phyloP scores from a whole-genome alignment of 139 green algal species.

The Zygnema circumcarinatum region DNA sequence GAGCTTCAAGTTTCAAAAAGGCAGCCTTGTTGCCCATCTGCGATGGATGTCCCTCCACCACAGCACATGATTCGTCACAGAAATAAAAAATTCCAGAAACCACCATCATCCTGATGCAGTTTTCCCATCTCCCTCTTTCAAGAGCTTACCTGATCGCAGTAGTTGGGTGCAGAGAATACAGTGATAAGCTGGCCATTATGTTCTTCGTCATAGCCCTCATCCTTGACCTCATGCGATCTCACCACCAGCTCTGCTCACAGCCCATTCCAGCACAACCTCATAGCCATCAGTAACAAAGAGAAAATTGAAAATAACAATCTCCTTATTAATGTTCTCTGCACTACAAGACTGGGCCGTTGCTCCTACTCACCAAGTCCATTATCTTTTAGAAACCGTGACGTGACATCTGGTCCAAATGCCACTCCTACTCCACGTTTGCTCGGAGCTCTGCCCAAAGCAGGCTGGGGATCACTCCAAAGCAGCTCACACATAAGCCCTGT shows the following conservation, averaged over 20 bases:
- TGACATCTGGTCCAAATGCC: conserved; percentile 79
- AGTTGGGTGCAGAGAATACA: conserved; percentile 97
- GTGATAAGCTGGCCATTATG: conserved; percentile 90
- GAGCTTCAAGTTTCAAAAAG: conserved; percentile 90
- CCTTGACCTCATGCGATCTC: conserved; percentile 80
- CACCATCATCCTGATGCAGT: not conserved
- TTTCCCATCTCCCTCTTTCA: conserved; percentile 13
- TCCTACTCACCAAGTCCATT: conserved; percentile 83
- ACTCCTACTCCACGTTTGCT: conserved; percentile 93
- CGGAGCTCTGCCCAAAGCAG: conserved; percentile 70
- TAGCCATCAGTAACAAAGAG: not conserved
- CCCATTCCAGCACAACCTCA: not conserved
- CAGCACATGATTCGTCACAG: conserved; percentile 28
- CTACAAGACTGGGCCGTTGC: no score
- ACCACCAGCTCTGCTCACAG: conserved; percentile 56
- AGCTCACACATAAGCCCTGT: conserved; percentile 92
- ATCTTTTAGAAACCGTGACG: conserved; percentile 81
- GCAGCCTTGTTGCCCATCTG: conserved; percentile 90
- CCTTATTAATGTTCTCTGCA: not conserved
- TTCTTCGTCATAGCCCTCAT: conserved; percentile 92
- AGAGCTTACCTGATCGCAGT: conserved; percentile 73
- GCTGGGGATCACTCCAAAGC: conserved; percentile 92
- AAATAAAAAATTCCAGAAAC: conserved; percentile 39
- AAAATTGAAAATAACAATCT: not conserved
- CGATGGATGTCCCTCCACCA: not conserved